phyloP scores from a whole-genome alignment of 2,329 filamentous ascomycete species.

The Xylaria sp. region DNA sequence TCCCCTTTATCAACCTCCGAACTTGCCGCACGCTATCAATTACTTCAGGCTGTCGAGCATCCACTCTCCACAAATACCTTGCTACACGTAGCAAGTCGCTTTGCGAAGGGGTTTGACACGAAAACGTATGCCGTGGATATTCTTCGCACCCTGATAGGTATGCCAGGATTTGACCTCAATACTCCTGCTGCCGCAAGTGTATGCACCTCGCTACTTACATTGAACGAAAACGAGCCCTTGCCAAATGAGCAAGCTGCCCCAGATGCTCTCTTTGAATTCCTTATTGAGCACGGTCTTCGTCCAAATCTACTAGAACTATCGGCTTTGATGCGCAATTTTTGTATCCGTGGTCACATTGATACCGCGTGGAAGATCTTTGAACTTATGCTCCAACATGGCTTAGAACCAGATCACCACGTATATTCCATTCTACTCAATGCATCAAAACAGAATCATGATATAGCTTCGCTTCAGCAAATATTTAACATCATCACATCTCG shows the following conservation, averaged over 20 bases:
- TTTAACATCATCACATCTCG: slow-evolving; percentile 62
- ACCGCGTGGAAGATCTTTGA: slow-evolving; percentile 74
- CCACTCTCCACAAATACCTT: slow-evolving; percentile 53
- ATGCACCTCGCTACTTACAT: slow-evolving; percentile 68
- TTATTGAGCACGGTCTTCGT: slow-evolving; percentile 69
- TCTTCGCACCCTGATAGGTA: slow-evolving; percentile 51
- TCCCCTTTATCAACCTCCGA: slow-evolving; percentile 25
- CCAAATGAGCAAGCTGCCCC: slow-evolving; percentile 58
- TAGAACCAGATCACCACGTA: slow-evolving; percentile 72
- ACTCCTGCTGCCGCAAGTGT: slow-evolving; percentile 60
- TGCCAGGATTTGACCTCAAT: slow-evolving; percentile 57
- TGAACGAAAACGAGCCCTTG: slow-evolving; percentile 48
- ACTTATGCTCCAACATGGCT: slow-evolving; percentile 66
- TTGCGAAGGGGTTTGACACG: slow-evolving; percentile 54
- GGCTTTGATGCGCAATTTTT: slow-evolving; percentile 76
- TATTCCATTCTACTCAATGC: slow-evolving; percentile 77
- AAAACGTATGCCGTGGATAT: slow-evolving; percentile 59
- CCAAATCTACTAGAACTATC: slow-evolving; percentile 73
- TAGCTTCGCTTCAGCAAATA: slow-evolving; percentile 63
- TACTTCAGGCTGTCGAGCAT: slow-evolving; percentile 39
- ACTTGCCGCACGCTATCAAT: slow-evolving; percentile 38
- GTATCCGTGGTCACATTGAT: slow-evolving; percentile 69
- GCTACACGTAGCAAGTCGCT: slow-evolving; percentile 58
- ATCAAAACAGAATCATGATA: slow-evolving; percentile 68
- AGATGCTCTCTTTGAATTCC: slow-evolving; percentile 62